Evolutionary conservation across 345 rosid genomes (phyloP), one percentile per base, ranked within the genome.

Genomic region (Arabidopsis arenosa): DNA sequence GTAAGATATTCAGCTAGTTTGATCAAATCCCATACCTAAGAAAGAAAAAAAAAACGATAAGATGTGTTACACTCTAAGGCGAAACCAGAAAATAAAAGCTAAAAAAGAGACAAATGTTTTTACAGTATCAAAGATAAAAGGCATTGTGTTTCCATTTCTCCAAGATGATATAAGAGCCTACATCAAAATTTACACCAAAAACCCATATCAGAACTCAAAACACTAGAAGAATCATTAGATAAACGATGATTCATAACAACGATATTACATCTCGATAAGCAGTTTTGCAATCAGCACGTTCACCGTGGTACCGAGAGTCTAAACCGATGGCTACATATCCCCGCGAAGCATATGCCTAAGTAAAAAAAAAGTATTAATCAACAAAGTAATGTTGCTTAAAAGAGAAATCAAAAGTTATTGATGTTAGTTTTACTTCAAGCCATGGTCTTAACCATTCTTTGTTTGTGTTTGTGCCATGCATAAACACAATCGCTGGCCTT

Each of bases 241-340:
- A 28, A 28, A 28, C 32, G 32, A 28, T 65, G 66, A 63, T 33
- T 49, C 3, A 1, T 11, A 45, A 54, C 15, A 44, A 13, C 2
- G 56, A 69, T 73, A 4, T 40, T 53, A 93, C 98, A 81, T 89
- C 93, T 53, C 70, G 40, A 73, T 94, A 92, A 1, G 96, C 83
- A 33, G 97, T 87, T 71, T 80, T 82, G 80, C 47, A 63, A 9
- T 17, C 39, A 43, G 98, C 93, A 2, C 95, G 95, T 75, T 92
- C 97, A 10, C 97, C 98, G 49, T 92, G 98, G 79, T 89, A 92
- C 9, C 97, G 92, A 80, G 98, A 92, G 85, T 94, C 98, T 4
- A 92, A 37, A 23, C 84, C 93, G 15, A 92, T 83, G 5, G 98
- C 86, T 60, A 94, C 80, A 73, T 94, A 94, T 44, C 90, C 97